Base-by-base conservation (phyloP, 1,139 yeast genomes). In the Diutina sp. region DNA sequence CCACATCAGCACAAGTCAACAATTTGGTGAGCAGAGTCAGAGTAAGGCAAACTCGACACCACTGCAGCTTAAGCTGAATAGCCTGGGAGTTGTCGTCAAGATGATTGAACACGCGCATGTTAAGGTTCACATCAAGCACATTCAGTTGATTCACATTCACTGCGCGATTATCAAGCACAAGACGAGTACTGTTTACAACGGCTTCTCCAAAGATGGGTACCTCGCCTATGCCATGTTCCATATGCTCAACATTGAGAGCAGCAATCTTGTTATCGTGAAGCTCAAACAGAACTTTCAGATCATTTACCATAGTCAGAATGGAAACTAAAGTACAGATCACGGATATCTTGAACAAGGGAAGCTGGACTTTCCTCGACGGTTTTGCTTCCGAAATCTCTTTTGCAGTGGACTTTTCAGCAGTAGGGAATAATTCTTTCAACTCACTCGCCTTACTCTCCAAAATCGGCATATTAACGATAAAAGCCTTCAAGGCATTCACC, bases 41-140 rank as follows among this genome's bases (percentile, higher is more conserved):
- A 57, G 83, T 81, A 45, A 85, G 65, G 59, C 84, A 79, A 4
- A 84, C 62, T 46, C 90, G 72, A 57, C 82, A 80, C 62, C 77
- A 77, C 18, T 80, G 78, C 1, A 88, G 82, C 59, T 78, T 83
- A 1, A 85, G 65, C 60, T 84, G 87, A 8, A 85, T 68, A 0
- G 82, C 72, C 59, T 78, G 80, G 16, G 61, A 48, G n/a, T 14
- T 56, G 0, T 65, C 61, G 1, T 60, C 58, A 3, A 66, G 65
- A 1, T 64, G 67, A 3, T 41, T 57, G 57, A 53, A 64, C 1
- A 81, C 65, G 58, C 73, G 74, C 5, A 77, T 57, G 0, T 68
- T 65, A 35, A 76, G 57, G 58, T 75, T 73, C 18, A 78, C 61
- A 60, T 79, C 83, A 53, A 79, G 58, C 2, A 79, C 58, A 35